Conservation (phyloP, 139 green algal genomes). For the Trebouxia sp. region DNA sequence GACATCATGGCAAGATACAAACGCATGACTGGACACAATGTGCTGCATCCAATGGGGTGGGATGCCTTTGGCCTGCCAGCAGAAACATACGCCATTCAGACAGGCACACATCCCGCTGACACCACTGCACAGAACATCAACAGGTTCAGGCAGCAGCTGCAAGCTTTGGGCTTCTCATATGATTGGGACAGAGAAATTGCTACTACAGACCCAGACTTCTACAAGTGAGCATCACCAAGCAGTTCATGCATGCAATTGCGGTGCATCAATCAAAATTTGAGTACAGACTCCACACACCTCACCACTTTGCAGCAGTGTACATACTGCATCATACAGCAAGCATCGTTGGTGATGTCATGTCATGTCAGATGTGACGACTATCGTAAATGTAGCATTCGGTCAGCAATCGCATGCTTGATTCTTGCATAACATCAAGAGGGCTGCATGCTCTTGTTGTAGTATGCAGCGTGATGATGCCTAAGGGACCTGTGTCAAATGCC, state of each 20-base stretch:
- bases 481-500: too few relatives aligned
- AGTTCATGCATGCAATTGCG: not conserved
- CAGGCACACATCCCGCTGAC: slow-evolving; percentile 89
- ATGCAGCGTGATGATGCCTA: too few relatives aligned
- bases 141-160: slow-evolving; percentile 92
- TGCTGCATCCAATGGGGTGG: slow-evolving; percentile 99
- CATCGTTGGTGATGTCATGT: too few relatives aligned
- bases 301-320: too few relatives aligned
- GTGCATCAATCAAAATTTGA: too few relatives aligned
- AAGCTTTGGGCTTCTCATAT: slow-evolving; percentile 93
- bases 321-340: too few relatives aligned
- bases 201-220: slow-evolving; percentile 92
- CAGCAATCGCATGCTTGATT: too few relatives aligned
- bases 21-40: slow-evolving; percentile 93
- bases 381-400: too few relatives aligned
- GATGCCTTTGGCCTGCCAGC: slow-evolving; percentile 98
- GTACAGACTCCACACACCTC: too few relatives aligned
- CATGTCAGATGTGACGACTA: too few relatives aligned
- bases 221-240: slow-evolving; percentile 59
- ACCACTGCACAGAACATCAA: slow-evolving; percentile 91
- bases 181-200: slow-evolving; percentile 93
- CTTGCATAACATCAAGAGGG: too few relatives aligned
- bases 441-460: too few relatives aligned
- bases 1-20: slow-evolving; percentile 98
- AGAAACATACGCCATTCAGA: slow-evolving; percentile 97